Evolutionary conservation across 2,329 filamentous ascomycete species (phyloP).

Genomic region (Fusarium sp.): DNA sequence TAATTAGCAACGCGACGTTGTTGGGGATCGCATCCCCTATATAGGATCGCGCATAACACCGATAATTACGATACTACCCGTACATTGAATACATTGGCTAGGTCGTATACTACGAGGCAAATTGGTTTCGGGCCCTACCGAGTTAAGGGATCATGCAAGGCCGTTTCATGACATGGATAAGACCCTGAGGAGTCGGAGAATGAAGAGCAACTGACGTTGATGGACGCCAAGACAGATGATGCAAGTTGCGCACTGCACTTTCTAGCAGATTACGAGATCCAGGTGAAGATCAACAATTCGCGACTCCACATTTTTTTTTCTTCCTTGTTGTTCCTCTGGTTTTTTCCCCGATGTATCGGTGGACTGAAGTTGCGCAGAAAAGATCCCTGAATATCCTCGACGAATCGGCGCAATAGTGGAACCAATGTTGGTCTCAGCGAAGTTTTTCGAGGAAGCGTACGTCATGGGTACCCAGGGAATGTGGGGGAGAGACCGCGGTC

Average conservation of each 20-base stretch:
- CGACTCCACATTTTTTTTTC: background rate
- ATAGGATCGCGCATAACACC: slow-evolving; percentile 14
- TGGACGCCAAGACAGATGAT: slow-evolving; percentile 25
- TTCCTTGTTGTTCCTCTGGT: background rate
- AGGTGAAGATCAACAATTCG: slow-evolving; percentile 21
- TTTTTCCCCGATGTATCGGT: background rate
- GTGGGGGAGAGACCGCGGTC: slow-evolving; percentile 31
- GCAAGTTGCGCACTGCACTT: slow-evolving; percentile 7
- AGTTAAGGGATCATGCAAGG: slow-evolving; percentile 26
- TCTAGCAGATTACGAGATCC: slow-evolving; percentile 2
- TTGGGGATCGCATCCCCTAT: background rate
- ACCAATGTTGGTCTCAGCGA: slow-evolving; percentile 2
- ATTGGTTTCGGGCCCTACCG: slow-evolving; percentile 22
- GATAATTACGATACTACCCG: slow-evolving; percentile 7
- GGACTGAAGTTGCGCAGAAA: background rate
- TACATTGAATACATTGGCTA: background rate
- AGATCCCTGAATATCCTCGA: background rate
- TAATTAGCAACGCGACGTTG: background rate
- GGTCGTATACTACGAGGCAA: background rate
- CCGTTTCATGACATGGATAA: slow-evolving; percentile 31
- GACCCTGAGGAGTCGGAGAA: background rate
- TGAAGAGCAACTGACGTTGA: slow-evolving; percentile 14
- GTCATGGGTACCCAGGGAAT: slow-evolving; percentile 30
- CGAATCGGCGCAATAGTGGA: slow-evolving; percentile 34
- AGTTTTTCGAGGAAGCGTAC: slow-evolving; percentile 20